Percentiles rank a stretch among this genome's conserved stretches.
Conservation (phyloP, 495 filamentous ascomycete species). For the Friedmanniomyces endolithicus region DNA sequence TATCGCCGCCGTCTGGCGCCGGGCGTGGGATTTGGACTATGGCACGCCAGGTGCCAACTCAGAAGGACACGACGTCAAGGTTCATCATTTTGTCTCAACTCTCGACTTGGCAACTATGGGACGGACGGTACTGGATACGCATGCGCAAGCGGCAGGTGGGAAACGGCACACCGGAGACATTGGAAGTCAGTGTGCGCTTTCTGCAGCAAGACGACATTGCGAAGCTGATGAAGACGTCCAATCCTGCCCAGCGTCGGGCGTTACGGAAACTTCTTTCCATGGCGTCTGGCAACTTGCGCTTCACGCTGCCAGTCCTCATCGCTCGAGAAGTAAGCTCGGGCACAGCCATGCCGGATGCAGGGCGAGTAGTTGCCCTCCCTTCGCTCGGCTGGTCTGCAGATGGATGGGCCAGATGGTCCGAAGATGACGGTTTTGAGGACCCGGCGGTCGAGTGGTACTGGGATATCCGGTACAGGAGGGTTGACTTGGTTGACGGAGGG, state of each 20-base stretch:
- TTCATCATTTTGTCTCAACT: constrained; percentile 14
- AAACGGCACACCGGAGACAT: not conserved
- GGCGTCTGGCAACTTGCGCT: constrained; percentile 3
- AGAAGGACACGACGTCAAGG: not conserved
- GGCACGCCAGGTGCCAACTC: not conserved
- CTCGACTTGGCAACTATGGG: constrained; percentile 51
- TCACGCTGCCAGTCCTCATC: constrained; percentile 7
- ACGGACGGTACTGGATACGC: constrained; percentile 74
- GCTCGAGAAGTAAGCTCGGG: not conserved
- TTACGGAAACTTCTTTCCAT: not conserved
- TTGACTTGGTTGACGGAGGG: constrained; percentile 11
- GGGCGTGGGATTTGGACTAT: not conserved
- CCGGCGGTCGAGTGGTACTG: constrained; percentile 1
- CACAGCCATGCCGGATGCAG: not conserved
- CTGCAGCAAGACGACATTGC: not conserved
- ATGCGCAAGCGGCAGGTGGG: constrained; percentile 22
- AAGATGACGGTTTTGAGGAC: not conserved
- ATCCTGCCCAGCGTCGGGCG: not conserved
- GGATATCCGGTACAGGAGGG: constrained; percentile 26
- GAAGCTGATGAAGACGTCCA: not conserved
- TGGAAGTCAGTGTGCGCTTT: constrained; percentile 9
- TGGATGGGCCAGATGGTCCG: constrained; percentile 1
- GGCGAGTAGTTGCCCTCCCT: constrained; percentile 12
- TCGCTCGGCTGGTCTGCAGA: constrained; percentile 10
- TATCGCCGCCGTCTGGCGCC: not conserved